Evolutionary conservation across 164 flowering plant species (phyloP).

Genomic region (Kingdonia uniflora): DNA sequence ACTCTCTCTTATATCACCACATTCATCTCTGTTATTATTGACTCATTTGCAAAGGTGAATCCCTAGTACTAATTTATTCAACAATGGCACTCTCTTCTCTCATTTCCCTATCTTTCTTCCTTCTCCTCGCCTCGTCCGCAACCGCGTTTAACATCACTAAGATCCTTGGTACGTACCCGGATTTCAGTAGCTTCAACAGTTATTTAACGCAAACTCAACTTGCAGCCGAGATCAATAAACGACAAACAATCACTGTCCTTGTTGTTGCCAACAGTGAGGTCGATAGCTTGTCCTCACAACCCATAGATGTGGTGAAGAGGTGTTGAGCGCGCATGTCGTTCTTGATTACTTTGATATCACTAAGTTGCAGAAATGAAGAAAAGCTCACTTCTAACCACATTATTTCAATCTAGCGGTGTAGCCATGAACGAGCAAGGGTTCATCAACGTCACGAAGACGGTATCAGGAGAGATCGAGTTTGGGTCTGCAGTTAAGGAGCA

Average conservation of each 20-base stretch:
- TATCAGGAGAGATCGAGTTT: constrained; percentile 22
- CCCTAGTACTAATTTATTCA: constrained; percentile 3
- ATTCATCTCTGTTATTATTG: not conserved
- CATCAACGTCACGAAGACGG: constrained; percentile 29
- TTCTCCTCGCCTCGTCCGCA: constrained; percentile 21
- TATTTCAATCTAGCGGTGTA: constrained; percentile 43
- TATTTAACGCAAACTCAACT: constrained; percentile 39
- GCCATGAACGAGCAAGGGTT: constrained; percentile 39
- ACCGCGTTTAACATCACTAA: constrained; percentile 51
- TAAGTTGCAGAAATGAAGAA: constrained; percentile 29
- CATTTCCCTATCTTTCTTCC: constrained; percentile 14
- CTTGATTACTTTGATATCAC: constrained; percentile 51
- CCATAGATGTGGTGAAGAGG: constrained; percentile 20
- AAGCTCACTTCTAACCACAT: constrained; percentile 33
- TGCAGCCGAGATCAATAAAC: constrained; percentile 32
- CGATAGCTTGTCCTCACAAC: constrained; percentile 19
- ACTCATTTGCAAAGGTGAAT: constrained; percentile 9
- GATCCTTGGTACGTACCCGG: constrained; percentile 29
- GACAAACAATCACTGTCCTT: constrained; percentile 57
- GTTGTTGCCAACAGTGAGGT: constrained; percentile 32
- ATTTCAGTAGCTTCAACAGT: constrained; percentile 40
- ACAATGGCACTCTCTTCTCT: constrained; percentile 7
- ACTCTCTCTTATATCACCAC: constrained; percentile 1
- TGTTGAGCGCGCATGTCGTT: constrained; percentile 46
- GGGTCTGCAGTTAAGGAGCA: constrained; percentile 43